Conservation (phyloP, 805 yeast species). For the Starmerella cellae region DNA sequence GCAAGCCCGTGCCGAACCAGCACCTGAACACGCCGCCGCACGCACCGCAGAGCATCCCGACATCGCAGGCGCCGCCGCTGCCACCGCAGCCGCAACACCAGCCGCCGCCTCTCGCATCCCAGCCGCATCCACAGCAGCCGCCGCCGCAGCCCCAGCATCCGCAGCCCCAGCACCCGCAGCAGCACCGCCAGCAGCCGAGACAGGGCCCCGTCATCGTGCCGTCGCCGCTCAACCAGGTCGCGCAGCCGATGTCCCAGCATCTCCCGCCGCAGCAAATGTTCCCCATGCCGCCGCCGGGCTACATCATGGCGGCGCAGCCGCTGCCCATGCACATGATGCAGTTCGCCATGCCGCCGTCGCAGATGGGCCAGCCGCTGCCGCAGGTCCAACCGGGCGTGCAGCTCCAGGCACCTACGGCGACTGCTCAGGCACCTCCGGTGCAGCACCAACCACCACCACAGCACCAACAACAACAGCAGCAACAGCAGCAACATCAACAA, state of each 20-base stretch:
- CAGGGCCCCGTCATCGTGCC: not conserved
- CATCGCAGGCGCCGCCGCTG: not conserved
- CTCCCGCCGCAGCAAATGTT: not conserved
- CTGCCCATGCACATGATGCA: not conserved
- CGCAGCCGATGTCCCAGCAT: not conserved
- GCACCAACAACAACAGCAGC: not conserved
- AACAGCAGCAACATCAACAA: not conserved
- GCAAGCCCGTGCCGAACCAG: not conserved
- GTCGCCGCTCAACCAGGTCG: not conserved
- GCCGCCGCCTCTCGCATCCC: no score
- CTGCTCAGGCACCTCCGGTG: not conserved
- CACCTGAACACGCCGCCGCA: not conserved
- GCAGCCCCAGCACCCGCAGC: not conserved
- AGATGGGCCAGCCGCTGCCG: not conserved
- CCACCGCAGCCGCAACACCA: not conserved
- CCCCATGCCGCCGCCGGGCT: not conserved
- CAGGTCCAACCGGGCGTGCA: not conserved
- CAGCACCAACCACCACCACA: not conserved
- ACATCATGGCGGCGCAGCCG: not conserved
- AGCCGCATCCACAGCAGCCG: not conserved
- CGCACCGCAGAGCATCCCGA: not conserved
- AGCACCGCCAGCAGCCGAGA: not conserved
- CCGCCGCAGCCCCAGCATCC: not conserved
- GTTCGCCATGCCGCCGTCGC: not conserved
- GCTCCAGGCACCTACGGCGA: not conserved